These are phyloP conservation scores for Pseudocercospora crystallina DNA, from an alignment of 2,329 filamentous ascomycete genomes.

Conservation along the genomic window DNA sequence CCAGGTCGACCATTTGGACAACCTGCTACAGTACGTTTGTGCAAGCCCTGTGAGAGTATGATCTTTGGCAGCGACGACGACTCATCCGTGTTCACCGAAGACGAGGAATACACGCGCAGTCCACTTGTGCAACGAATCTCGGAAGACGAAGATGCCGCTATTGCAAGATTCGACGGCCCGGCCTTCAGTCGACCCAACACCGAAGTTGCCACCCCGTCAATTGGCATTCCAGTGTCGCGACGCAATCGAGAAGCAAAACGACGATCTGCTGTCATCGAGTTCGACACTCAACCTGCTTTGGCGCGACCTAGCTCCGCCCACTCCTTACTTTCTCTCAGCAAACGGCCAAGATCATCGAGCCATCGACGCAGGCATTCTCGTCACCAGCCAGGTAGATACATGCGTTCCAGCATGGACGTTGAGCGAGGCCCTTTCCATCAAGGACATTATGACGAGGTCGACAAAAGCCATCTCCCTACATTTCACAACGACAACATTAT, in stretches of 20 bases:
- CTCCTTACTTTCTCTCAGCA: conserved; percentile 73
- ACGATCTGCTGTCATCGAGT: conserved; percentile 86
- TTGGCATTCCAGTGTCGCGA: conserved; percentile 65
- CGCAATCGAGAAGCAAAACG: conserved; percentile 73
- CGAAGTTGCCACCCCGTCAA: conserved; percentile 56
- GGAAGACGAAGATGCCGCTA: conserved; percentile 14
- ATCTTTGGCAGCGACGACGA: conserved; percentile 82
- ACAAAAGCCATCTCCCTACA: conserved; percentile 71
- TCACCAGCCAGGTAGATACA: conserved; percentile 70
- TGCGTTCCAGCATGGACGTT: conserved; percentile 66
- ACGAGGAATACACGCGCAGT: conserved; percentile 38
- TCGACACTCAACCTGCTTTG: conserved; percentile 74
- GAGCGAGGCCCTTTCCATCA: conserved; percentile 87
- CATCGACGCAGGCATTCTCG: conserved; percentile 88
- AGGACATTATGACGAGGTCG: conserved; percentile 66
- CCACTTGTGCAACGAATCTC: conserved; percentile 18
- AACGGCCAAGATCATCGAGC: conserved; percentile 71
- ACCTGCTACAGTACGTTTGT: conserved; percentile 79
- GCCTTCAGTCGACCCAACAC: conserved; percentile 26
- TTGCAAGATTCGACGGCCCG: conserved; percentile 23
- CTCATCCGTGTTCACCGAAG: conserved; percentile 84
- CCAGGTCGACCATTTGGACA: conserved; percentile 86
- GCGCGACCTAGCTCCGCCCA: conserved; percentile 91
- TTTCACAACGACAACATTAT: conserved; percentile 99
- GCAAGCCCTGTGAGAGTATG: conserved; percentile 87